Conservation (phyloP, 352 stramenopile species). For the Thraustotheca clavata region DNA sequence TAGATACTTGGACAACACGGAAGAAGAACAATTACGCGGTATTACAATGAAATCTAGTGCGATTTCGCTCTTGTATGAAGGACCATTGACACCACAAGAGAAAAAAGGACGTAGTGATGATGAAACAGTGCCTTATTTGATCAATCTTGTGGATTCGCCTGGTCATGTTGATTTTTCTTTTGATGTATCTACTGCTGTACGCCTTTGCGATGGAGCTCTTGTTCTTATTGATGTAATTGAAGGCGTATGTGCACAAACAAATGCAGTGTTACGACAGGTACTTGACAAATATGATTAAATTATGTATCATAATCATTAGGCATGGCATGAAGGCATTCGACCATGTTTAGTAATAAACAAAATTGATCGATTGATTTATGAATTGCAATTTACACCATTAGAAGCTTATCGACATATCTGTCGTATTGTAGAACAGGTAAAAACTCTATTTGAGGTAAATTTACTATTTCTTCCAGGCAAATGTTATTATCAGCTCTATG, state of each 20-base stretch:
- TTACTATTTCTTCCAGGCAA: conserved; percentile 27
- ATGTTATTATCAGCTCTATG: conserved; percentile 76
- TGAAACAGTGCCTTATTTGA: conserved; percentile 64
- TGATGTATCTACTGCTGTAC: conserved; percentile 92
- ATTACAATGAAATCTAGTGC: conserved; percentile 97
- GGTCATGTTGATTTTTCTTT: conserved; percentile 95
- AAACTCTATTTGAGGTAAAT: neutral
- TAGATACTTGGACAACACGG: conserved; percentile 94
- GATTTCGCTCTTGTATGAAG: conserved; percentile 89
- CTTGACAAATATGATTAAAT: too few relatives aligned
- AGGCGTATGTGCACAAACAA: conserved; percentile 92
- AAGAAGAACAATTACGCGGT: conserved; percentile 91
- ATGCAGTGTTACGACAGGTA: conserved; percentile 87
- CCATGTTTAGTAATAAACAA: conserved; percentile 97
- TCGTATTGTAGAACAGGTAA: conserved; percentile 85
- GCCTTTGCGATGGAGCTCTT: conserved; percentile 91
- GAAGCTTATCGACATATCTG: conserved; percentile 92
- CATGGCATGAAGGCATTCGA: conserved; percentile 89
- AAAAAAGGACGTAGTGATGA: conserved; percentile 19
- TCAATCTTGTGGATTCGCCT: conserved; percentile 94
- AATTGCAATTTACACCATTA: conserved; percentile 85
- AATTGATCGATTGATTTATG: conserved; percentile 92
- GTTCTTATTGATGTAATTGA: conserved; percentile 96
- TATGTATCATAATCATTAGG: conserved; percentile 25
- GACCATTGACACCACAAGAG: conserved; percentile 12